Conservation (phyloP, 441 rosid genomes). For the Bocquillonia castaneifolia region DNA sequence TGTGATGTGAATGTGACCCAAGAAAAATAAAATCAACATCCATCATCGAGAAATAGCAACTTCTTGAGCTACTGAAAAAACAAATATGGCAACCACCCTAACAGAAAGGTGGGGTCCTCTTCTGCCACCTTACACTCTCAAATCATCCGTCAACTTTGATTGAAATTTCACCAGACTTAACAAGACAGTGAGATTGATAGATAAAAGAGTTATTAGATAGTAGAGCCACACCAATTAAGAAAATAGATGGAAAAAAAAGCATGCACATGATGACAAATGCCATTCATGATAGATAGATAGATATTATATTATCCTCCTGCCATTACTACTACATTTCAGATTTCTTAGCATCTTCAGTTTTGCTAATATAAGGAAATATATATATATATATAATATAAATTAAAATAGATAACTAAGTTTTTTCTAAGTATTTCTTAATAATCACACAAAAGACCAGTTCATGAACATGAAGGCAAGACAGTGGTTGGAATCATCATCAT, state of each 20-base stretch:
- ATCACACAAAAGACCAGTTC: constrained; percentile 86
- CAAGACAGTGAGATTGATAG: not conserved
- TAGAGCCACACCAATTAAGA: constrained; percentile 4
- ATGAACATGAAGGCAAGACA: constrained; percentile 76
- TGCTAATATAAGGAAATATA: constrained; percentile 1
- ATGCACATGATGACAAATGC: not conserved
- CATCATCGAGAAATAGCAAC: not conserved
- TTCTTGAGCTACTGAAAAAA: not conserved
- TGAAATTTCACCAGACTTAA: constrained; percentile 15
- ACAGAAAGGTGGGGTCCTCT: constrained; percentile 3
- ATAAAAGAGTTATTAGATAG: not conserved
- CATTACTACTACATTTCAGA: constrained; percentile 14
- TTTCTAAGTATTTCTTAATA: not conserved
- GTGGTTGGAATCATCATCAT: constrained; percentile 69
- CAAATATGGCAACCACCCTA: constrained; percentile 5
- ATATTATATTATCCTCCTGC: too few relatives aligned
- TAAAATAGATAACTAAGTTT: constrained; percentile 23
- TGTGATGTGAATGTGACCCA: not conserved
- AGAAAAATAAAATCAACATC: not conserved
- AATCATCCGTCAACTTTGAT: not conserved
- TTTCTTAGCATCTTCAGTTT: not conserved
- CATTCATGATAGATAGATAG: constrained; percentile 11
- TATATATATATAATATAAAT: not conserved
- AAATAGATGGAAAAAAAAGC: not conserved
- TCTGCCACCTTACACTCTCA: not conserved